phyloP scores from a whole-genome alignment of 2,329 filamentous ascomycete genomes.

The Xylaria sp. region DNA sequence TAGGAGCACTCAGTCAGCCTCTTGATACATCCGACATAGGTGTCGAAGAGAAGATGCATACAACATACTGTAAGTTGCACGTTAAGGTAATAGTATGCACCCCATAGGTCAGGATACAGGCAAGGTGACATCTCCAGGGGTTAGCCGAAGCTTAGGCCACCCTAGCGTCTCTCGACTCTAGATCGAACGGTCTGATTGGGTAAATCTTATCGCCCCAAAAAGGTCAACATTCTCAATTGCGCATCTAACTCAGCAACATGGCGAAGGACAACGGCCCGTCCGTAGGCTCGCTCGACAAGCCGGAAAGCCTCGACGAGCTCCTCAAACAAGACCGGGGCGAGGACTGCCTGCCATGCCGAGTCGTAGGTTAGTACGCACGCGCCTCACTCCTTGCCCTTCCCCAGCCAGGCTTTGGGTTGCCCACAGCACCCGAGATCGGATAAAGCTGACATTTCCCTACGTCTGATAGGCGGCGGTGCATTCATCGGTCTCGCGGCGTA shows the following conservation, averaged over 20 bases:
- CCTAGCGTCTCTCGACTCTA: slow-evolving; percentile 4
- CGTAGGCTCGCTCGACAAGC: slow-evolving; percentile 66
- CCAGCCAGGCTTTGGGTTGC: neutral
- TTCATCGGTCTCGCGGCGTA: slow-evolving; percentile 81
- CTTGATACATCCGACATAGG: neutral
- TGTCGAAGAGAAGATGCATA: too few species aligned
- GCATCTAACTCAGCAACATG: slow-evolving; percentile 50
- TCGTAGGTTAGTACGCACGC: slow-evolving; percentile 69
- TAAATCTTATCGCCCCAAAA: slow-evolving; percentile 16
- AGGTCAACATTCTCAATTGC: slow-evolving; percentile 1
- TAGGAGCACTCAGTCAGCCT: neutral
- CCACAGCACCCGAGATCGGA: neutral
- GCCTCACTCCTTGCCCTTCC: neutral
- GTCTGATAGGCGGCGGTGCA: slow-evolving; percentile 72
- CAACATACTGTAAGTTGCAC: too few species aligned
- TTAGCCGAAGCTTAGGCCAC: slow-evolving; percentile 23
- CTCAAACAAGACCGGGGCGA: slow-evolving; percentile 67
- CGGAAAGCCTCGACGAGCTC: slow-evolving; percentile 70
- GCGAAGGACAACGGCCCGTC: slow-evolving; percentile 61
- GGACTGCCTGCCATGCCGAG: slow-evolving; percentile 77
- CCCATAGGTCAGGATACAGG: neutral
- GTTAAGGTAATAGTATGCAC: neutral
- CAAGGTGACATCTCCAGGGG: neutral
- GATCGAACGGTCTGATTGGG: neutral
- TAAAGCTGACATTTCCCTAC: slow-evolving; percentile 25